These are phyloP conservation scores for Xanthoceras sorbifolium DNA, from an alignment of 345 rosid genomes.

Conservation along the genomic window DNA sequence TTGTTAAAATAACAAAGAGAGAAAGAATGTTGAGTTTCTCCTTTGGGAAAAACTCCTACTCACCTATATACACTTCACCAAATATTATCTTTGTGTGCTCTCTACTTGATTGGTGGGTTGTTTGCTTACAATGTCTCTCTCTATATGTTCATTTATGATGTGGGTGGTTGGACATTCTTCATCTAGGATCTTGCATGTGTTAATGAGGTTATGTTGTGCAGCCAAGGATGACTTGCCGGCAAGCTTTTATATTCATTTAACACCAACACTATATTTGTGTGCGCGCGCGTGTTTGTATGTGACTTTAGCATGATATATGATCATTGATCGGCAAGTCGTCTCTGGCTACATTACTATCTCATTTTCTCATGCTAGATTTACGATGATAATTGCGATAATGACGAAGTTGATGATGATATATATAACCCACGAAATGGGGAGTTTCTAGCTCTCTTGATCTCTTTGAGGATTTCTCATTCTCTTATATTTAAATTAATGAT, in stretches of 20 bases:
- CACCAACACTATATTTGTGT: neutral
- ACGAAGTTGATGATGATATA: no score
- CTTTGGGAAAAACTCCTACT: conserved; percentile 27
- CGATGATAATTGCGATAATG: conserved; percentile 34
- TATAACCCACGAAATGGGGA: no score
- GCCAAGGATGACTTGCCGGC: conserved; percentile 96
- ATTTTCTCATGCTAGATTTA: conserved; percentile 59
- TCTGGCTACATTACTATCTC: conserved; percentile 56
- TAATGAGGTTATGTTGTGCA: conserved; percentile 45
- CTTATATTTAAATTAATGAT: neutral
- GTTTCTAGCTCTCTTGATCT: no score
- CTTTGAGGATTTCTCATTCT: no score
- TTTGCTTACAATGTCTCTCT: conserved; percentile 7
- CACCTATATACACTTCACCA: neutral
- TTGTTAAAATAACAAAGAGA: conserved; percentile 11
- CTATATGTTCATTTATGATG: neutral
- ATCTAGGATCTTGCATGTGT: conserved; percentile 65
- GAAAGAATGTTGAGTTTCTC: conserved; percentile 30
- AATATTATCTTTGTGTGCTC: neutral
- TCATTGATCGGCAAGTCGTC: conserved; percentile 54
- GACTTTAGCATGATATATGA: neutral
- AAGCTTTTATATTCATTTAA: neutral
- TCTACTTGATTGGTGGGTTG: conserved; percentile 13
- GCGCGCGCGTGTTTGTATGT: neutral
- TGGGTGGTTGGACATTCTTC: conserved; percentile 14